Evolutionary conservation across 495 filamentous ascomycete genomes (phyloP), one percentile per base, ranked within the genome.

Genomic region (Penicillium samsonianum): DNA sequence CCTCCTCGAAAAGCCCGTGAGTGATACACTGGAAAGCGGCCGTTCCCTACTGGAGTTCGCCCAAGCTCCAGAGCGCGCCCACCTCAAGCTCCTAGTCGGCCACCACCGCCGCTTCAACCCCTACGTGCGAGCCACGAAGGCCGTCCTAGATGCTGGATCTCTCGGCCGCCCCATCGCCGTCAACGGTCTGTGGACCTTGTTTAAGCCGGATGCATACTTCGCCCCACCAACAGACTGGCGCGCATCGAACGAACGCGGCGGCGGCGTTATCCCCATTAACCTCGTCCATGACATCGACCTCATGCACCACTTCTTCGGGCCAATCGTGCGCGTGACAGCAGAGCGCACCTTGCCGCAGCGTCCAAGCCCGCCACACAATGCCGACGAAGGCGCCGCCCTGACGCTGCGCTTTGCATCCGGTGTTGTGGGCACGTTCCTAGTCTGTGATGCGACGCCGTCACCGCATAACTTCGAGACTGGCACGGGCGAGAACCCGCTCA

Each of bases 61-160:
- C n/a, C 50, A 48, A 25, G 58, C 58, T 1, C 63, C 65, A 3
- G 60, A 59, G 23, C 49, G 60, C 9, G 53, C 67, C 35, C 65
- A 73, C 9, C 64, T 79, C n/a, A 75, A 78, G 22, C 61, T 84
- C 6, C 70, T 85, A 5, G 80, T 84, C 41, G 84, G 83, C 40
- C 82, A 86, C 62, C 82, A 86, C 64, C 75, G 83, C 16, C 76
- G 83, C 31, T 85, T 85, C 68, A 85, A 86, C 59, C 78, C 79
- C 2, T 85, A 83, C 63, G 71, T 84, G 1, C 64, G 71, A 4
- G 71, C 78, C 9, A 77, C 81, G 0, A 84, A 82, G 53, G 58
- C 71, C 28, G 65, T 75, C 8, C 56, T 86, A 5, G 59, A 63
- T 17, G 22, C 66, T 1, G 67, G 72, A 2, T 67, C 67, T 0